Evolutionary conservation across 2,329 filamentous ascomycete genomes (phyloP).

Genomic region (Teratosphaeriaceae sp.): DNA sequence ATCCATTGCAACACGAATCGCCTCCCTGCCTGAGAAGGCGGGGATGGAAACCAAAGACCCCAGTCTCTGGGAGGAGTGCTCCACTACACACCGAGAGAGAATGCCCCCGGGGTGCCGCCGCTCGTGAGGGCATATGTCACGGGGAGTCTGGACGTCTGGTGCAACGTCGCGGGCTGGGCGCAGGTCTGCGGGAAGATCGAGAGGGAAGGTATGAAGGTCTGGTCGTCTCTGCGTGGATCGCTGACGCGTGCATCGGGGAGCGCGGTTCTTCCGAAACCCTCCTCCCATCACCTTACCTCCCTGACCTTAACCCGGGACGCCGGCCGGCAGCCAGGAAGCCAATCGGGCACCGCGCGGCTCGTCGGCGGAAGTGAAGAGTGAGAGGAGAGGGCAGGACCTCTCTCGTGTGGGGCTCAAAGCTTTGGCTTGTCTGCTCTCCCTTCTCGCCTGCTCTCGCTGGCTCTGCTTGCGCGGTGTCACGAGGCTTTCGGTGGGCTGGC

Average conservation of each 20-base stretch:
- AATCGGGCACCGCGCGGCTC: too few relatives aligned
- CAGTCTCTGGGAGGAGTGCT: constrained; percentile 76
- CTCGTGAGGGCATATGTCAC: constrained; percentile 7
- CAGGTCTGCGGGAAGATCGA: constrained; percentile 3
- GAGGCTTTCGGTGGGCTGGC: background rate
- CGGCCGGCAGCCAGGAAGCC: too few relatives aligned
- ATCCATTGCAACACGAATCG: constrained; percentile 31
- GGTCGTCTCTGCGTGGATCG: constrained; percentile 3
- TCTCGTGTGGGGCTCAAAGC: constrained; percentile 91
- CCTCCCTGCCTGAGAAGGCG: too few relatives aligned
- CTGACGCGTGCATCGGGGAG: constrained; percentile 1
- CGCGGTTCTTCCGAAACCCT: constrained; percentile 18
- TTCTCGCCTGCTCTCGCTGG: constrained; percentile 15
- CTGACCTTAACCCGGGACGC: too few relatives aligned
- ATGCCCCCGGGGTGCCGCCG: constrained; percentile 30
- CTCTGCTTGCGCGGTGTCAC: constrained; percentile 7
- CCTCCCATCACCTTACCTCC: background rate
- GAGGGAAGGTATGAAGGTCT: constrained; percentile 11
- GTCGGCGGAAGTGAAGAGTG: too few relatives aligned
- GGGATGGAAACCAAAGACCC: constrained; percentile 88
- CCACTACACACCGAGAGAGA: constrained; percentile 62
- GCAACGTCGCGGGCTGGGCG: constrained; percentile 19
- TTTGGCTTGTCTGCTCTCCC: constrained; percentile 70
- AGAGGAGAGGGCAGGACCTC: constrained; percentile 73
- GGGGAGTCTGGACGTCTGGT: constrained; percentile 18